phyloP scores from a whole-genome alignment of 2,329 filamentous ascomycete genomes.

The Cladophialophora chaetospira region DNA sequence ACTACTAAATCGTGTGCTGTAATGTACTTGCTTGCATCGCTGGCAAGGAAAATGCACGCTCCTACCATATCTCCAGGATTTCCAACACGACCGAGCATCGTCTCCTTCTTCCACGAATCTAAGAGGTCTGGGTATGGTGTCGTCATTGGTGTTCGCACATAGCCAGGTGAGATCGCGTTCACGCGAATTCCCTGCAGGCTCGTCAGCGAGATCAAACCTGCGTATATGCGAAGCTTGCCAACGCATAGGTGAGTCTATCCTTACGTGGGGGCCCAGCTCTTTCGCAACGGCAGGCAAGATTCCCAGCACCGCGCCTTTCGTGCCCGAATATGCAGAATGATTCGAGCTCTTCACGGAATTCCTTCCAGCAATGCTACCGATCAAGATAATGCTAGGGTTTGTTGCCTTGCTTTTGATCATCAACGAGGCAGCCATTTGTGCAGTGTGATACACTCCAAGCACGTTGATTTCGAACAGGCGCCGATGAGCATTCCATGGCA shows the following conservation, averaged over 20 bases:
- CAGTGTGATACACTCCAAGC: conserved; percentile 49
- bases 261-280: conserved; percentile 44
- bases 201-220: background rate
- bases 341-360: conserved; percentile 54
- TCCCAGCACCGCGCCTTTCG: conserved; percentile 51
- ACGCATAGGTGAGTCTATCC: no score
- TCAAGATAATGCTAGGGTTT: conserved; percentile 55
- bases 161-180: conserved; percentile 47
- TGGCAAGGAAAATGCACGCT: conserved; percentile 52
- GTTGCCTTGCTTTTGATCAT: conserved; percentile 56
- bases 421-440: conserved; percentile 52
- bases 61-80: conserved; percentile 55
- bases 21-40: conserved; percentile 51
- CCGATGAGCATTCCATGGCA: conserved; percentile 46
- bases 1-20: conserved; percentile 51
- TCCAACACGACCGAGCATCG: conserved; percentile 52
- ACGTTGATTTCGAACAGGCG: conserved; percentile 49
- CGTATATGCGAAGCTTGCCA: conserved; percentile 5
- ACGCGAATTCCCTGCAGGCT: conserved; percentile 44
- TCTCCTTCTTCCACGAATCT: conserved; percentile 53
- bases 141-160: conserved; percentile 43
- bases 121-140: conserved; percentile 49
- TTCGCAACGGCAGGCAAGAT: conserved; percentile 54
- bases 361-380: conserved; percentile 57
- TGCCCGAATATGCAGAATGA: conserved; percentile 52